A percentile compares a stretch with the other conserved stretches of the same genome.
phyloP scores from a whole-genome alignment of 2,329 filamentous ascomycete genomes.

The Trichoderma koningiopsis region DNA sequence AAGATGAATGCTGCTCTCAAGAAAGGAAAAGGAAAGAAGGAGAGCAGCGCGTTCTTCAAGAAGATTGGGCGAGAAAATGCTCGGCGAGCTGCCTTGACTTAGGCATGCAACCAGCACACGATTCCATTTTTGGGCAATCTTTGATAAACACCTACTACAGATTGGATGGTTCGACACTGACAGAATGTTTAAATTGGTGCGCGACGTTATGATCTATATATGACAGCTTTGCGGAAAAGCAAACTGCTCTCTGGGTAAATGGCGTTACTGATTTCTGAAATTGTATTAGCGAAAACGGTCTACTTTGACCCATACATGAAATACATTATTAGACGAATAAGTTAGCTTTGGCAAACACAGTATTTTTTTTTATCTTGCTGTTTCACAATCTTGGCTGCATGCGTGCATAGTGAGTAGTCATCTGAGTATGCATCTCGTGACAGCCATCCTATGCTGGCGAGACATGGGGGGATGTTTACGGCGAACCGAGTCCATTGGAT shows the following conservation, averaged over 20 bases:
- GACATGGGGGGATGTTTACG: not conserved
- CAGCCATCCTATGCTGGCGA: slow-evolving; percentile 5
- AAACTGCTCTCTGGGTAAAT: not conserved
- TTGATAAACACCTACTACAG: not conserved
- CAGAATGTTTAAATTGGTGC: not conserved
- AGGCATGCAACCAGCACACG: not conserved
- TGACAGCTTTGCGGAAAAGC: not conserved
- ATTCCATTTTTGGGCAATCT: not conserved
- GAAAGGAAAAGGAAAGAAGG: slow-evolving; percentile 44
- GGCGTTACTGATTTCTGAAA: not conserved
- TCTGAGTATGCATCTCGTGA: slow-evolving; percentile 13
- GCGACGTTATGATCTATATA: not conserved
- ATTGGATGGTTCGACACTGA: slow-evolving; percentile 14
- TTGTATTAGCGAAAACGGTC: not conserved
- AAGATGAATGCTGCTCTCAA: slow-evolving; percentile 57
- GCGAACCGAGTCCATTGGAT: not conserved
- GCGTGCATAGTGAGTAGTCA: not conserved
- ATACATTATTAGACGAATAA: not conserved
- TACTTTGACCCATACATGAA: not conserved
- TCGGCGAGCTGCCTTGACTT: slow-evolving; percentile 34
- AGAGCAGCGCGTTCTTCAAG: slow-evolving; percentile 46
- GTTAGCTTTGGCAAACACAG: not conserved
- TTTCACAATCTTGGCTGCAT: not conserved
- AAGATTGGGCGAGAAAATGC: slow-evolving; percentile 48
- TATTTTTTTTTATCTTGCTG: not conserved